A percentile compares a stretch with the other conserved stretches of the same genome.
Evolutionary conservation across 345 rosid species (phyloP).

Genomic region (Heritiera fomes): DNA sequence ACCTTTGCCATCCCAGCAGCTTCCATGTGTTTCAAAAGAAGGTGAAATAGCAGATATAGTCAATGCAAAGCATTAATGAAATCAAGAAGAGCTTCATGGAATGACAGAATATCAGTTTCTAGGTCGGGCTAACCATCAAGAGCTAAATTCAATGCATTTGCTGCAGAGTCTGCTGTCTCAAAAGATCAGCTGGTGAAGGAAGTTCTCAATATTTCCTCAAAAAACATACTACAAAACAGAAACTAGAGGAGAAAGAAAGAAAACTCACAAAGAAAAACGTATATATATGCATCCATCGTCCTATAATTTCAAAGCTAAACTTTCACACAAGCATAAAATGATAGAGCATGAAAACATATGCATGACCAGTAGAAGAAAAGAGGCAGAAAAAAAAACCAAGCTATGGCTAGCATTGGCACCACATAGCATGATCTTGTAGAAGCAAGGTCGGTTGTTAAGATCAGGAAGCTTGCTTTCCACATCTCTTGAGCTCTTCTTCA

Average conservation of each 20-base stretch:
- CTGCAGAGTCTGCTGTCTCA: constrained; percentile 88
- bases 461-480: background rate
- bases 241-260: too few species aligned
- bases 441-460: background rate
- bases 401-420: background rate
- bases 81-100: background rate
- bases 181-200: constrained; percentile 89
- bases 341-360: background rate
- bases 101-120: constrained; percentile 42
- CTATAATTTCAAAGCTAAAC: too few species aligned
- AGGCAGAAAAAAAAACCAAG: background rate
- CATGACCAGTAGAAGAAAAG: background rate
- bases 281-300: too few species aligned
- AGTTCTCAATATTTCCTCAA: constrained; percentile 46
- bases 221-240: too few species aligned
- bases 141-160: constrained; percentile 86
- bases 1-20: background rate
- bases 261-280: too few species aligned
- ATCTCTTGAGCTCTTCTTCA: background rate
- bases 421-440: background rate
- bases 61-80: constrained; percentile 7
- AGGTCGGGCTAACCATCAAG: constrained; percentile 89
- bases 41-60: constrained; percentile 8
- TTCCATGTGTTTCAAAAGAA: background rate
- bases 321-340: background rate